Evolutionary conservation across 139 green algal species (phyloP), one percentile per base, ranked within the genome.

Genomic region (Diplosphaera chodatii): DNA sequence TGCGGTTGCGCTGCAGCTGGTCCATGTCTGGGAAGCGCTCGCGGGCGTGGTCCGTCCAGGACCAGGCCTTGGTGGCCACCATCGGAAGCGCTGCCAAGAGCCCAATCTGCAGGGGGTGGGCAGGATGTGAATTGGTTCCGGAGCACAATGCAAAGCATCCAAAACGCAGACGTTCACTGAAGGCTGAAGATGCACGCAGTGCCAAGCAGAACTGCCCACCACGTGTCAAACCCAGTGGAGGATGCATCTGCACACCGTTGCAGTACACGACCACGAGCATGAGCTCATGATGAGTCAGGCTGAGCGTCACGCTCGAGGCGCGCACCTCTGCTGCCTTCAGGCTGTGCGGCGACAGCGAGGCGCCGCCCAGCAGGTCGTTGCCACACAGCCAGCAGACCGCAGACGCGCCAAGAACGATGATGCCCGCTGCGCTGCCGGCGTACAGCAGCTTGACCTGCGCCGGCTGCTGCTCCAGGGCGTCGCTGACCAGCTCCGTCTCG

Each of bases 381-480:
- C 48, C 48, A 18, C 48, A 59, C 18, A 59, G 48, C 48, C 48
- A 59, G 48, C 48, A 59, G 10, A 59, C 18, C 13, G 48, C 8
- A 25, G 10, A 21, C 3, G 48, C 48, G 48, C 48, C 48, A 10
- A 59, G 48, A 10, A 59, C 3, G 25, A 59, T 59, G 48, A 59
- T 59, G 48, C 48, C 25, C 3, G 16, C 48, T 18, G 48, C 48
- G 13, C 13, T 18, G 3, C 16, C 48, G 10, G 48, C 48, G 18
- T 27, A 59, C 3, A 18, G 13, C 48, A 59, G 48, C 48, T 59
- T 59, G 3, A 18, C 25, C 3, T 10, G 48, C 27, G 69, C 73
- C 18, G 88, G 80, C 48, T 84, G 77, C 13, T 81, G 80, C 37
- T 75, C 71, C 23, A 91, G 81, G 30, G 73, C 78, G 40, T 80